Base-by-base conservation (phyloP, 1,139 yeast genomes). In the Protomyces inouyei region DNA sequence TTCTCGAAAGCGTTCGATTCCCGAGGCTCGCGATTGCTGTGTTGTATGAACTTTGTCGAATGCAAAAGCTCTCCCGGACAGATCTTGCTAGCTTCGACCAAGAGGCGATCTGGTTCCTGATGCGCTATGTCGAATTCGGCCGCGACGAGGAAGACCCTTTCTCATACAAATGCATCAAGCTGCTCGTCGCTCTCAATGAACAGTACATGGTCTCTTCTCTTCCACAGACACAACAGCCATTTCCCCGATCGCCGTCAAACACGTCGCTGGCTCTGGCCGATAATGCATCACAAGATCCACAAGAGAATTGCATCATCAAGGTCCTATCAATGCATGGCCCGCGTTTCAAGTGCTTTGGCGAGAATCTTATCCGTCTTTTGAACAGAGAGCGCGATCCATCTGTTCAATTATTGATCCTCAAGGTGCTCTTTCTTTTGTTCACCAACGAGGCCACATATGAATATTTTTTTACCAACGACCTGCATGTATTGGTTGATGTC, bases 401-500 rank as follows among this genome's bases (percentile, higher is more conserved):
- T 57, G 76, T 88, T 65, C 90, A 88, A 69, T 85, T 91, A 6
- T 82, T 91, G 77, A 88, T 88, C 71, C 79, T 92, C 71, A 92
- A 91, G 74, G 80, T 90, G 65, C 76, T 92, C 14, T 90, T 88
- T 73, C 76, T 88, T 66, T 81, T 91, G 0, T 85, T 92, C 75
- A 85, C 93, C 2, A 83, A 87, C 12, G 79, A 85, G 0, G 77
- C 78, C 60, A 85, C 93, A 0, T 78, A 84, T 52, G 88, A 87
- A 63, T 80, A 86, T 67, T 82, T 88, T 63, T 93, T 93, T 73
- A 78, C 88, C 67, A 93, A 93, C 72, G 98, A 93, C 73, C 76
- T 92, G 66, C 85, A 87, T 71, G 95, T 93, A 4, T 80, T 93
- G 67, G 84, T 88, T n/a, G 97, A 91, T 70, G 90, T 93, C 8